phyloP scores from a whole-genome alignment of 306 rosid genomes.

The Trifolium repens region DNA sequence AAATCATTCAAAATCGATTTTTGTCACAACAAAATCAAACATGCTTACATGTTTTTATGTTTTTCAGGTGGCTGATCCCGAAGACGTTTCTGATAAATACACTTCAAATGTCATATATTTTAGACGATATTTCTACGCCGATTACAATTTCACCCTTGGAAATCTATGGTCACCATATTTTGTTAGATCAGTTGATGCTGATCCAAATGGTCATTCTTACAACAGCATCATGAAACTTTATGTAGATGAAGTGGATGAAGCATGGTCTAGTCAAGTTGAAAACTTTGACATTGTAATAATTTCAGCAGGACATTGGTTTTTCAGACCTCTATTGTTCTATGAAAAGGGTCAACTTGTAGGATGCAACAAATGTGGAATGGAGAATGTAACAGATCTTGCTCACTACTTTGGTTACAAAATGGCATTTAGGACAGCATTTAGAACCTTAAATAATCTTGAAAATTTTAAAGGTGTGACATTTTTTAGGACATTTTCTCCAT shows the following conservation, averaged over 20 bases:
- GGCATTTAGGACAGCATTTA: slow-evolving; percentile 72
- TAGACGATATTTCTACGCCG: slow-evolving; percentile 59
- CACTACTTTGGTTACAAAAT: slow-evolving; percentile 58
- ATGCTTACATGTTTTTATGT: neutral
- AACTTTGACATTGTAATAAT: slow-evolving; percentile 71
- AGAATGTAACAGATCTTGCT: slow-evolving; percentile 49
- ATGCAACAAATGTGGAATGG: slow-evolving; percentile 59
- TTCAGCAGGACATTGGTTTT: slow-evolving; percentile 96
- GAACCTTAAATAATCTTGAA: slow-evolving; percentile 45
- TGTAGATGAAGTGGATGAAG: slow-evolving; percentile 68
- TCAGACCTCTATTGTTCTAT: slow-evolving; percentile 58
- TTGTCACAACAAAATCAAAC: neutral
- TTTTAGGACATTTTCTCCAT: slow-evolving; percentile 84
- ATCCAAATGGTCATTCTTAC: slow-evolving; percentile 50
- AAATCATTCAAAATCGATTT: neutral
- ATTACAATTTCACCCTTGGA: slow-evolving; percentile 73
- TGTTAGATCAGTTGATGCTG: slow-evolving; percentile 58
- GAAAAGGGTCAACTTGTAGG: slow-evolving; percentile 64
- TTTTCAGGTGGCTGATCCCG: slow-evolving; percentile 69
- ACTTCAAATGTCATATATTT: slow-evolving; percentile 46
- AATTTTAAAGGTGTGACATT: slow-evolving; percentile 71
- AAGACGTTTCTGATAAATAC: slow-evolving; percentile 56
- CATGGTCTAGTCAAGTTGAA: slow-evolving; percentile 61
- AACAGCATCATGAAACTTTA: slow-evolving; percentile 63
- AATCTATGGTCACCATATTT: slow-evolving; percentile 82